phyloP scores from a whole-genome alignment of 1,139 yeast species.

The Zygoascus meyerae region DNA sequence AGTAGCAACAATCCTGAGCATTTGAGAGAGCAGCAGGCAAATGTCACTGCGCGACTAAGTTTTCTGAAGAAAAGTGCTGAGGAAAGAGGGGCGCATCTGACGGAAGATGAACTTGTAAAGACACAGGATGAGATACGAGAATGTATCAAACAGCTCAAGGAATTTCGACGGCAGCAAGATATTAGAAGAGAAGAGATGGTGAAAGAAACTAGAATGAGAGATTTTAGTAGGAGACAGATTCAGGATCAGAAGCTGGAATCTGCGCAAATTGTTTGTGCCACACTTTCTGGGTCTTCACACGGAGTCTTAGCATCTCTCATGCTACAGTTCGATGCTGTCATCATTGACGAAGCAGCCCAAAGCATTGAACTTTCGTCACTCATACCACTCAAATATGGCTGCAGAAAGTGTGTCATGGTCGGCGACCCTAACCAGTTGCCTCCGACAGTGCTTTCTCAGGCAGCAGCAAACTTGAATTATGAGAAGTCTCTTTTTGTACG shows the following conservation, averaged over 20 bases:
- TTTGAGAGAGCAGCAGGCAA: constrained; percentile 49
- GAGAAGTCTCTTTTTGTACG: constrained; percentile 93
- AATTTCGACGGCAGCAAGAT: constrained; percentile 66
- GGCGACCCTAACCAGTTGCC: constrained; percentile 99
- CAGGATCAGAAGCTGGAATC: constrained; percentile 66
- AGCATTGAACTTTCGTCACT: constrained; percentile 90
- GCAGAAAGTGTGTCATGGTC: constrained; percentile 89
- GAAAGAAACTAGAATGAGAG: constrained; percentile 66
- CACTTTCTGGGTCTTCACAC: constrained; percentile 93
- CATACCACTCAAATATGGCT: constrained; percentile 90
- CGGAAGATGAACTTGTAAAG: constrained; percentile 22
- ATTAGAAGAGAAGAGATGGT: constrained; percentile 63
- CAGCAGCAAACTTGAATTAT: constrained; percentile 72
- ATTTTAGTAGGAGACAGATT: constrained; percentile 66
- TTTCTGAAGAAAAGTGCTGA: constrained; percentile 39
- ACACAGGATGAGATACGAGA: constrained; percentile 37
- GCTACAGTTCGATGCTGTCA: constrained; percentile 82
- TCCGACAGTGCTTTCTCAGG: constrained; percentile 93
- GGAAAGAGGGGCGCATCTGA: constrained; percentile 23
- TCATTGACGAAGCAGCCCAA: constrained; percentile 97
- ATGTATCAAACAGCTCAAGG: constrained; percentile 56
- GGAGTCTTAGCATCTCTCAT: constrained; percentile 71
- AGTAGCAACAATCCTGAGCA: constrained; percentile 30
- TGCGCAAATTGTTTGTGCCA: constrained; percentile 89
- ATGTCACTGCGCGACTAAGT: constrained; percentile 49